phyloP scores from a whole-genome alignment of 768 basidiomycete species.

The Lactifluus echinatus region DNA sequence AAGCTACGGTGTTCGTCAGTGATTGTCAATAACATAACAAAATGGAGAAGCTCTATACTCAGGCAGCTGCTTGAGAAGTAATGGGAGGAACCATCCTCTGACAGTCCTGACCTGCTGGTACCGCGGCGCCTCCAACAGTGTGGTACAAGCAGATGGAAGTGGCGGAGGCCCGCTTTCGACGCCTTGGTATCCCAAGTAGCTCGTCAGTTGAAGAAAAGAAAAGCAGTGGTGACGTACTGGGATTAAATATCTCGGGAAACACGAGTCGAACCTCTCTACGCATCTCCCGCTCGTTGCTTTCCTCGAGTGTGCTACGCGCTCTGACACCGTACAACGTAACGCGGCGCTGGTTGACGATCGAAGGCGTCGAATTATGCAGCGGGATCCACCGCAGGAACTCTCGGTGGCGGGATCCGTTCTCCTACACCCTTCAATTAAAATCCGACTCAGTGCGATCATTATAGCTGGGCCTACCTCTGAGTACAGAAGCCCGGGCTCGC shows the following conservation, averaged over 20 bases:
- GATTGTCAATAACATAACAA: background rate
- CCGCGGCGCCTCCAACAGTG: conserved; percentile 46
- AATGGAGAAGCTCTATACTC: conserved; percentile 29
- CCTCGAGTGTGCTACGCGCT: conserved; percentile 62
- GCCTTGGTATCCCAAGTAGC: background rate
- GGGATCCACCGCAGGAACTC: conserved; percentile 67
- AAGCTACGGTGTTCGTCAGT: background rate
- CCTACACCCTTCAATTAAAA: conserved; percentile 27
- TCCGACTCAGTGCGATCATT: background rate
- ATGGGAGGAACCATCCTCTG: conserved; percentile 67
- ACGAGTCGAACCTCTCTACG: conserved; percentile 57
- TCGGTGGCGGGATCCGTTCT: conserved; percentile 51
- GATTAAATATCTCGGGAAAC: conserved; percentile 54
- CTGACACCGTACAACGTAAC: conserved; percentile 61
- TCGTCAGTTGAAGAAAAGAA: background rate
- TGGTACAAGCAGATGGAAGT: conserved; percentile 35
- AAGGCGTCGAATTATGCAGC: conserved; percentile 47
- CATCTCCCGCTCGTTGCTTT: conserved; percentile 59
- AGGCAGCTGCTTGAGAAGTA: conserved; percentile 44
- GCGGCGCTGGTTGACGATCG: conserved; percentile 60
- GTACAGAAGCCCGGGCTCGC: conserved; percentile 52
- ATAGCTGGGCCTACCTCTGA: conserved; percentile 37
- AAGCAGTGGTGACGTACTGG: background rate
- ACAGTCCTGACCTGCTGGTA: conserved; percentile 70
- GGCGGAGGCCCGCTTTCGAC: background rate